These are phyloP conservation scores for Eucommia ulmoides DNA, from an alignment of 257 asterid genomes.

Conservation along the genomic window DNA sequence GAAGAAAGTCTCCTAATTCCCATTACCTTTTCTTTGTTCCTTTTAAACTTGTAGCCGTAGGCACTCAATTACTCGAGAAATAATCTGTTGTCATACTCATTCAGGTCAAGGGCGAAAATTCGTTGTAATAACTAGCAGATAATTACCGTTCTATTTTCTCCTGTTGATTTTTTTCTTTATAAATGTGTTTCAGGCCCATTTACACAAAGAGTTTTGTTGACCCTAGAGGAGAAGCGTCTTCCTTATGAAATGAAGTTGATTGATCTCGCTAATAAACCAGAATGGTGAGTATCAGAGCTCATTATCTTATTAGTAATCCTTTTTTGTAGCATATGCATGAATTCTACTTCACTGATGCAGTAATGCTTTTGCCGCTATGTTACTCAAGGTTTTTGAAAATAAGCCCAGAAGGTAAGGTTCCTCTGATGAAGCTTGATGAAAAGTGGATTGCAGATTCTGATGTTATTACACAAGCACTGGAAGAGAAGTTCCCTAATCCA, in stretches of 20 bases:
- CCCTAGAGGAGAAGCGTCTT: conserved; percentile 78
- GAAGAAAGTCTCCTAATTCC: too few relatives aligned
- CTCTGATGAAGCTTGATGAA: conserved; percentile 74
- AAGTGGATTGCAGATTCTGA: conserved; percentile 93
- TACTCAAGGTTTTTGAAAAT: conserved; percentile 51
- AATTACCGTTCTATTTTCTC: neutral
- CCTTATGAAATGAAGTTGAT: conserved; percentile 75
- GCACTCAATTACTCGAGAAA: too few relatives aligned
- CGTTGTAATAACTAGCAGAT: neutral
- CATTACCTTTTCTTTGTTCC: neutral
- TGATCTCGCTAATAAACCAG: conserved; percentile 77
- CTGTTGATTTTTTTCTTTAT: neutral
- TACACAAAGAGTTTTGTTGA: conserved; percentile 78
- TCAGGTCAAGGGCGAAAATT: neutral
- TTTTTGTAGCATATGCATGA: neutral
- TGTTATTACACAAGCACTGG: conserved; percentile 73
- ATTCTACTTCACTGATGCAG: neutral
- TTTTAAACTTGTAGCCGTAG: neutral
- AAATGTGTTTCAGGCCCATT: conserved; percentile 56
- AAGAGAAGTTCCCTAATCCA: conserved; percentile 83
- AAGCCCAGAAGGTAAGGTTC: conserved; percentile 93
- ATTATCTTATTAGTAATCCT: neutral
- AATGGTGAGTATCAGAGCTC: conserved; percentile 36
- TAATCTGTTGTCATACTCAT: too few relatives aligned
- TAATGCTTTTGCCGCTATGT: neutral